Evolutionary conservation across 768 basidiomycete genomes (phyloP), one percentile per base, ranked within the genome.

Genomic region (Floccularia luteovirens): DNA sequence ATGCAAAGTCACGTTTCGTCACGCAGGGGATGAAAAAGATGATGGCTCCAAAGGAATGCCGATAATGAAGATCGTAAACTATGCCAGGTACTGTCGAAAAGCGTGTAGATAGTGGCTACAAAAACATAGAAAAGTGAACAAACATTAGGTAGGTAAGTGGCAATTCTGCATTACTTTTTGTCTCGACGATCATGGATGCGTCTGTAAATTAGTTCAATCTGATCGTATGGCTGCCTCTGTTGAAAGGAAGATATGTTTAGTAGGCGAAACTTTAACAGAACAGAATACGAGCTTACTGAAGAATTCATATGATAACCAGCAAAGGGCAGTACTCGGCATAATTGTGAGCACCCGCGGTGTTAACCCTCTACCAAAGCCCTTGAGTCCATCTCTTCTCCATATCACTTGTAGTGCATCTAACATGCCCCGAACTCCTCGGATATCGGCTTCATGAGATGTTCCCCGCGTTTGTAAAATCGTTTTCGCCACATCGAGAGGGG

Each of bases 281-380:
- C n/a, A 38, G 24, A 39, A 45, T 20, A 42, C 27, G 16, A 39
- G 81, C 92, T 66, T 58, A 94, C 92, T 96, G 75, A 96, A 96
- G 66, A 94, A 96, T 62, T 97, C 93, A 55, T 97, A 93, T 39
- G 91, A 93, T 58, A 93, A 67, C 96, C 94, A 99, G 62, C 89
- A 94, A 36, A 99, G 70, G 7, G 96, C 96, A 39, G 94, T 96
- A 56, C 89, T 92, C 4, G 96, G 96, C 81, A 97, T 89, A 52
- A 87, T 89, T 19, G 93, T 94, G 60, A 98, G 64, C 38, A 99
- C 80, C 33, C 96, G 77, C 5, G 96, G 96, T 39, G 90, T 74
- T 51, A 98, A 64, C 19, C 96, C 96, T 50, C 96, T 71, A 39
- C 71, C 67, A 53, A 98, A 90, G 0, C 96, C 96, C 54, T 69